Evolutionary conservation across 345 rosid genomes (phyloP).

Genomic region (Arabidopsis thaliana): TAIR10.1 NC_003070.9:21295001-21295500

Average conservation of each 20-base stretch:
- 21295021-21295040: no score
- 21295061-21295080: no score
- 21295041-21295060: neutral
- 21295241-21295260: neutral
- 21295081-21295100: no score
- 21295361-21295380: no score
- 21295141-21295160: conserved; percentile 99
- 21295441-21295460: neutral
- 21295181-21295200: conserved; percentile 12
- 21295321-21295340: no score
- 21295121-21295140: conserved; percentile 79
- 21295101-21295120: neutral
- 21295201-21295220: conserved; percentile 54
- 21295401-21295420: neutral
- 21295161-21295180: conserved; percentile 53
- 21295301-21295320: no score
- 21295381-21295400: no score
- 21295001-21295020: no score
- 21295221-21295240: neutral
- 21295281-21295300: fast-evolving
- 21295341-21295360: no score
- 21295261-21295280: neutral
- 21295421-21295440: neutral
- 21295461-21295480: no score
- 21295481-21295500: neutral